A percentile compares a stretch with the other conserved stretches of the same genome.
Conservation (phyloP, 2,329 filamentous ascomycete species). For the Epichloe scottii region DNA sequence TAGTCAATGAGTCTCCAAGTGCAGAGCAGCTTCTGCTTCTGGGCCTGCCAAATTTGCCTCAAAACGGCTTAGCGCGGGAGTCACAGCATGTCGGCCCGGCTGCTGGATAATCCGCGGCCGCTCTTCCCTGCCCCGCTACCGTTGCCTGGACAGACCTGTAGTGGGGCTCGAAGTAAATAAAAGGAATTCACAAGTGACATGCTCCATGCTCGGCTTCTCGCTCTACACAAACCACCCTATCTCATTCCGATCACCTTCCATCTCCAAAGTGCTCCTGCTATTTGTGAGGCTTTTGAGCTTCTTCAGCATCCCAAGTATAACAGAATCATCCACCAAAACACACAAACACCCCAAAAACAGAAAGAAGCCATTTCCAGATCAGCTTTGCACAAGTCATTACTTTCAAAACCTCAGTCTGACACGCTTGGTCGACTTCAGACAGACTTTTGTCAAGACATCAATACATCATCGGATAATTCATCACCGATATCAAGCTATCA, state of each 20-base stretch:
- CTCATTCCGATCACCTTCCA: constrained; percentile 10
- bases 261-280: neutral
- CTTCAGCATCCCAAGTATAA: constrained; percentile 11
- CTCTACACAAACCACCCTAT: constrained; percentile 12
- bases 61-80: neutral
- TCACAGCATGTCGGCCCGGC: neutral
- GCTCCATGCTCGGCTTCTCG: constrained; percentile 11
- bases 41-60: neutral
- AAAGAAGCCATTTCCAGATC: constrained; percentile 18
- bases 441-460: constrained; percentile 27
- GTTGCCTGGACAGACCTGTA: constrained; percentile 24
- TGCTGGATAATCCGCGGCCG: constrained; percentile 8
- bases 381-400: constrained; percentile 24
- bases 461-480: constrained; percentile 36
- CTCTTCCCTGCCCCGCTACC: neutral
- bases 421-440: constrained; percentile 28
- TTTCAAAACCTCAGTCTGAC: constrained; percentile 22
- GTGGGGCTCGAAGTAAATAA: constrained; percentile 34
- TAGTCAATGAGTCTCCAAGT: too few relatives aligned
- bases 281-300: constrained; percentile 8
- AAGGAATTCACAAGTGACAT: constrained; percentile 20
- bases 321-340: constrained; percentile 6
- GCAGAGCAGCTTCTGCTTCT: neutral
- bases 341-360: neutral
- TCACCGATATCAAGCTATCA: constrained; percentile 31